Evolutionary conservation across 1,139 yeast species (phyloP).

Genomic region (Magnusiomyces sp.): DNA sequence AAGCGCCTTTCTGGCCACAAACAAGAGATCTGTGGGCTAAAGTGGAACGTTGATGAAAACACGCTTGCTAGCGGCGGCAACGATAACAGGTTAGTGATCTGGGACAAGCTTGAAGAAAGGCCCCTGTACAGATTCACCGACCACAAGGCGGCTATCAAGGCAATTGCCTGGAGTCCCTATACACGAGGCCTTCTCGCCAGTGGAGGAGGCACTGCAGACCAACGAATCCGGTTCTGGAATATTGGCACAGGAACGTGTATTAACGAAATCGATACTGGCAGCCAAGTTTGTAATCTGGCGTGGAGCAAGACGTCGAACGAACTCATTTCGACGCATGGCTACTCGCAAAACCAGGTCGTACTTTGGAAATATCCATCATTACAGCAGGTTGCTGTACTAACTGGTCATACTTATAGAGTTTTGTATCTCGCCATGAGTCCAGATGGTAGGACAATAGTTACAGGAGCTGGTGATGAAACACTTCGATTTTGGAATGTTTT

Average conservation of each 20-base stretch:
- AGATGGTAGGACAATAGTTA: slow-evolving; percentile 94
- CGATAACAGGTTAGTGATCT: slow-evolving; percentile 58
- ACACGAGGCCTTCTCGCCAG: slow-evolving; percentile 88
- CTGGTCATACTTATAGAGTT: slow-evolving; percentile 92
- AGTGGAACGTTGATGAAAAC: slow-evolving; percentile 80
- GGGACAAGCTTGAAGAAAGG: slow-evolving; percentile 66
- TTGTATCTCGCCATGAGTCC: slow-evolving; percentile 87
- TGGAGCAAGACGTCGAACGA: slow-evolving; percentile 95
- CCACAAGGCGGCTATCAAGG: slow-evolving; percentile 93
- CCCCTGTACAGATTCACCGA: slow-evolving; percentile 73
- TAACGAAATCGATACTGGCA: slow-evolving; percentile 82
- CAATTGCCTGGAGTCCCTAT: slow-evolving; percentile 96
- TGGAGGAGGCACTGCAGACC: slow-evolving; percentile 97
- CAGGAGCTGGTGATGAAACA: slow-evolving; percentile 99
- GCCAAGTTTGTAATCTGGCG: slow-evolving; percentile 87
- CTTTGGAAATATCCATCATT: slow-evolving; percentile 92
- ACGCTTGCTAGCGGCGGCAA: slow-evolving; percentile 83
- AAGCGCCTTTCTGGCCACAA: slow-evolving; percentile 65
- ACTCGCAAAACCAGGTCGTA: slow-evolving; percentile 79
- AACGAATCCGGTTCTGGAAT: slow-evolving; percentile 87
- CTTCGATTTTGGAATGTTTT: slow-evolving; percentile 88
- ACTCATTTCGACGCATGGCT: slow-evolving; percentile 91
- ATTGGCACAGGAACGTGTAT: slow-evolving; percentile 67
- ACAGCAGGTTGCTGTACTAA: slow-evolving; percentile 87
- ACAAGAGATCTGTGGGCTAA: slow-evolving; percentile 94